phyloP scores from a whole-genome alignment of 2,329 filamentous ascomycete species.

The Metarhizium guizhouense region DNA sequence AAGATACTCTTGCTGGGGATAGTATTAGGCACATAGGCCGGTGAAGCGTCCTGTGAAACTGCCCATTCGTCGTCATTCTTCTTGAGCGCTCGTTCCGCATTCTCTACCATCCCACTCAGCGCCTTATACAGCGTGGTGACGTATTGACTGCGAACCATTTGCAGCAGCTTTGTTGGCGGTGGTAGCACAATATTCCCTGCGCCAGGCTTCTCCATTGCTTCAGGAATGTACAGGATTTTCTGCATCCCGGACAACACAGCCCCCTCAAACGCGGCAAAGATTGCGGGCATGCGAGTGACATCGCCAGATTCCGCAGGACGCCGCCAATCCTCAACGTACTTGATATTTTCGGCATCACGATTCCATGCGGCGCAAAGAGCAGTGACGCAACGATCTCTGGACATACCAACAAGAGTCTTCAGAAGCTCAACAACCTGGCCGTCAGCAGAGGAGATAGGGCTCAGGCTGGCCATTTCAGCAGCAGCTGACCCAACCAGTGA shows the following conservation, averaged over 20 bases:
- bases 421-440: constrained; percentile 60
- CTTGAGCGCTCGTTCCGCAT: constrained; percentile 68
- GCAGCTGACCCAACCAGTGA: constrained; percentile 77
- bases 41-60: constrained; percentile 34
- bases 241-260: constrained; percentile 80
- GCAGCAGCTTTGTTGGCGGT: constrained; percentile 76
- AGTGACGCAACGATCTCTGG: constrained; percentile 76
- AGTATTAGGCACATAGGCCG: constrained; percentile 16
- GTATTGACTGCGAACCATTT: constrained; percentile 87
- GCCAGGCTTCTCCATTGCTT: constrained; percentile 67
- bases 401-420: constrained; percentile 63
- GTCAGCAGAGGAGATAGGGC: constrained; percentile 50
- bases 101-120: constrained; percentile 92
- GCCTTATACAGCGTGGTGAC: constrained; percentile 91
- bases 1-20: constrained; percentile 37
- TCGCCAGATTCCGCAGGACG: constrained; percentile 73
- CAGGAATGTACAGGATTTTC: constrained; percentile 87
- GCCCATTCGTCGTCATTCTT: constrained; percentile 56
- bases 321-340: constrained; percentile 89
- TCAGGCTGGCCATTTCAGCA: constrained; percentile 72
- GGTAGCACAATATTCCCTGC: constrained; percentile 72
- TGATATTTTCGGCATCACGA: constrained; percentile 85
- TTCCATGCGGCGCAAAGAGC: constrained; percentile 90
- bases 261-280: constrained; percentile 79
- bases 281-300: constrained; percentile 81